Conservation (phyloP, 495 filamentous ascomycete genomes). For the Lasiosphaeria ovina region DNA sequence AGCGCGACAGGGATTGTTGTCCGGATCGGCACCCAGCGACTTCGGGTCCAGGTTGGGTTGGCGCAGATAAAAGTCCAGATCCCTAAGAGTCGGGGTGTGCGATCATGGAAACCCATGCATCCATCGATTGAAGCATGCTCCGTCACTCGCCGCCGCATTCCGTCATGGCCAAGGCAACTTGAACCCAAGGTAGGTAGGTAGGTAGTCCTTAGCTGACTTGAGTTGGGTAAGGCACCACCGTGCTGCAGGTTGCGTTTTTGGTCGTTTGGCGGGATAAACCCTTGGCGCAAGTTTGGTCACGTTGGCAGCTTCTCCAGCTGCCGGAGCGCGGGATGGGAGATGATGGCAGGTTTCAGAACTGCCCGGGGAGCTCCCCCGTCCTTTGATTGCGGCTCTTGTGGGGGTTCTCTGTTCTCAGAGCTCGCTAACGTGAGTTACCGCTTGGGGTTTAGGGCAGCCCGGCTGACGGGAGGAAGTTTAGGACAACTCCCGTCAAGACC, state of each 20-base stretch:
- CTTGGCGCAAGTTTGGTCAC: too few relatives aligned
- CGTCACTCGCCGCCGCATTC: too few relatives aligned
- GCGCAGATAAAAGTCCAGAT: neutral
- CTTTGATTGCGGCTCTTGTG: slow-evolving; percentile 7
- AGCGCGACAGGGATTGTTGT: neutral
- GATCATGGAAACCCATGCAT: neutral
- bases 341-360: slow-evolving; percentile 9
- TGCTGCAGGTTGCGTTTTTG: too few relatives aligned
- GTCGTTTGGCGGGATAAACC: too few relatives aligned
- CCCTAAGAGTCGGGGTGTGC: neutral
- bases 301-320: neutral
- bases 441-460: neutral
- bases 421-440: slow-evolving; percentile 1
- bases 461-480: too few relatives aligned
- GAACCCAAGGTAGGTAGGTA: too few relatives aligned
- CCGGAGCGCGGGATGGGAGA: neutral
- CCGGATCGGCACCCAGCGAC: neutral
- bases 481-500: too few relatives aligned
- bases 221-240: too few relatives aligned
- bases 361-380: neutral
- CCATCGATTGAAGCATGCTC: too few relatives aligned
- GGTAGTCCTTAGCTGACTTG: too few relatives aligned
- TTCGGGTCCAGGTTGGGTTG: too few relatives aligned
- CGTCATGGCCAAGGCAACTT: too few relatives aligned
- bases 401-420: neutral